Percentiles rank a stretch among this genome's conserved stretches.
Conservation (phyloP, 352 stramenopile species). For the Phytophthora colocasiae region DNA sequence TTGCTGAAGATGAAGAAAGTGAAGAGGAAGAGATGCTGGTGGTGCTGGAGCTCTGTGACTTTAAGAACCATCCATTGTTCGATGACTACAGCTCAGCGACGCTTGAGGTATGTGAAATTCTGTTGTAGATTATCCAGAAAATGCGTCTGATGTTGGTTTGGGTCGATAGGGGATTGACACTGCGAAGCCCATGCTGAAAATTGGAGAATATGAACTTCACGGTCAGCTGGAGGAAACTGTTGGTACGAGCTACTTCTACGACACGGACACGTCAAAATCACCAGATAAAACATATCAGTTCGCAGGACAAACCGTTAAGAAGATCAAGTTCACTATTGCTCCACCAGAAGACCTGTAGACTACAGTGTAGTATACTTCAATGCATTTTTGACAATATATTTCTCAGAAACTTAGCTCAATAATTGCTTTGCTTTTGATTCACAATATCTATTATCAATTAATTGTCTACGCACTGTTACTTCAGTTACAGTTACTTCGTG, state of each 20-base stretch:
- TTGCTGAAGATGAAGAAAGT: slow-evolving; percentile 31
- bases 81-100: slow-evolving; percentile 70
- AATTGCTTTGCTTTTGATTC: no score
- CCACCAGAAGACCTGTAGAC: slow-evolving; percentile 54
- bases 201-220: slow-evolving; percentile 77
- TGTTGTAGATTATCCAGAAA: background rate
- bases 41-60: slow-evolving; percentile 79
- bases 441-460: background rate
- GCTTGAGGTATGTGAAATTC: slow-evolving; percentile 54
- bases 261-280: slow-evolving; percentile 57
- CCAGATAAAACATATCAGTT: slow-evolving; percentile 61
- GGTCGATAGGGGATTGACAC: slow-evolving; percentile 70
- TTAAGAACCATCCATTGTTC: slow-evolving; percentile 84
- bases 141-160: slow-evolving; percentile 1
- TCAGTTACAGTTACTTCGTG: no score
- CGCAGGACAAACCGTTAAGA: slow-evolving; percentile 75
- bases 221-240: slow-evolving; percentile 78
- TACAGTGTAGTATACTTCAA: no score
- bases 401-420: no score
- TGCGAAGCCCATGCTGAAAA: slow-evolving; percentile 61
- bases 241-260: slow-evolving; percentile 84
- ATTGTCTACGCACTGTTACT: no score
- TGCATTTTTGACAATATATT: background rate
- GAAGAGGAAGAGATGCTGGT: slow-evolving; percentile 73
- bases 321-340: slow-evolving; percentile 84